These are phyloP conservation scores for Spiraea crenata DNA, from an alignment of 331 rosid species.

Conservation along the genomic window DNA sequence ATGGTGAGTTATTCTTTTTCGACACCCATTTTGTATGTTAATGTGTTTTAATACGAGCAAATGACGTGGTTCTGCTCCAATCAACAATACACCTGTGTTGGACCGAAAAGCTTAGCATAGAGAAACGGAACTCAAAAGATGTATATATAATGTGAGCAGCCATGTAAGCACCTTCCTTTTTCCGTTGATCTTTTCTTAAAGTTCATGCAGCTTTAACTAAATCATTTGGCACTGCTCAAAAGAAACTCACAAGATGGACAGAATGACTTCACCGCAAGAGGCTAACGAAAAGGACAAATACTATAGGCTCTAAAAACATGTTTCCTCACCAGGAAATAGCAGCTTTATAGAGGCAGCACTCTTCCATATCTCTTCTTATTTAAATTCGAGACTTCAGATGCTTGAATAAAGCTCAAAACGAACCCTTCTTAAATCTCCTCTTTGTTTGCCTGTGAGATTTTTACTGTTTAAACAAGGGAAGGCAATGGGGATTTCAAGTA, in stretches of 20 bases:
- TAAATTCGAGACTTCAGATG: no score
- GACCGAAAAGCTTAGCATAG: background rate
- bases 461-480: background rate
- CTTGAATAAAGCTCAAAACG: background rate
- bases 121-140: conserved; percentile 10
- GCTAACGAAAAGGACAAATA: conserved; percentile 13
- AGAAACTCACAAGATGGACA: conserved; percentile 7
- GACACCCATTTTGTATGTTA: background rate
- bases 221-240: conserved; percentile 23
- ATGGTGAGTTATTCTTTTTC: background rate
- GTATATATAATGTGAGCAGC: conserved; percentile 10
- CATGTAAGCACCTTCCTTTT: conserved; percentile 8
- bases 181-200: conserved; percentile 2
- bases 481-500: conserved; percentile 34
- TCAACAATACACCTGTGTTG: background rate
- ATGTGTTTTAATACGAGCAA: background rate
- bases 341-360: background rate
- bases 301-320: conserved; percentile 7
- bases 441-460: background rate
- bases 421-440: conserved; percentile 14
- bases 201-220: conserved; percentile 5
- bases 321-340: conserved; percentile 14
- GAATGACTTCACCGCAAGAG: conserved; percentile 3
- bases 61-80: no score
- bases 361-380: conserved; percentile 3